Evolutionary conservation across 768 basidiomycete genomes (phyloP).

Genomic region (Psilocybe azurescens): DNA sequence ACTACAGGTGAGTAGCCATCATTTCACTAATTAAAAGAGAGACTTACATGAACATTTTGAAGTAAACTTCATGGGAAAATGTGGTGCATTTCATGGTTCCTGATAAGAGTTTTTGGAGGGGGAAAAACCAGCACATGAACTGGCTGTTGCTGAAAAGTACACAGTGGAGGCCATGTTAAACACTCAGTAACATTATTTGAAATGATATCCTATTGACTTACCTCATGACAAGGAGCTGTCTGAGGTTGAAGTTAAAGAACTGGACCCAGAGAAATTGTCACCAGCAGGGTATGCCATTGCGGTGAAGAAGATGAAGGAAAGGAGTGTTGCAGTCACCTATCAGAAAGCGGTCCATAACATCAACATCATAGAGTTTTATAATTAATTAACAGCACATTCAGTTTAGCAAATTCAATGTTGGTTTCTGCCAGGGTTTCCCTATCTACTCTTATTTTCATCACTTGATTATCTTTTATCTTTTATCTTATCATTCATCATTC

Average conservation of each 20-base stretch:
- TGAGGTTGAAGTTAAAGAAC: background rate
- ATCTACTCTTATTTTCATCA: too few relatives aligned
- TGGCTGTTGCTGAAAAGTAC: background rate
- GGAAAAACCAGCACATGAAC: background rate
- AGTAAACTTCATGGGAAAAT: too few relatives aligned
- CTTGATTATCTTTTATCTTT: too few relatives aligned
- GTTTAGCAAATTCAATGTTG: background rate
- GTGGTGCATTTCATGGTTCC: background rate
- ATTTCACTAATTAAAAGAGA: too few relatives aligned
- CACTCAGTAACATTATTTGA: background rate
- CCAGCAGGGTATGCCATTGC: background rate
- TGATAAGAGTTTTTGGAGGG: background rate
- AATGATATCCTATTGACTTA: background rate
- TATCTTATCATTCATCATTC: too few relatives aligned
- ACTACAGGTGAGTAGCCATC: too few relatives aligned
- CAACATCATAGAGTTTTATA: background rate
- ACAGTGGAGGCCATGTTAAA: background rate
- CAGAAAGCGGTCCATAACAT: background rate
- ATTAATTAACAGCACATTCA: background rate
- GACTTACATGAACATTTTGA: too few relatives aligned
- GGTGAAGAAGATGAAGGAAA: background rate
- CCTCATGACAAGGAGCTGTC: slow-evolving; percentile 2
- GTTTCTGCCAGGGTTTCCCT: too few relatives aligned
- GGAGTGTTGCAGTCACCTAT: background rate
- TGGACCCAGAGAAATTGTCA: background rate